A percentile compares a stretch with the other conserved stretches of the same genome.
Conservation (phyloP, 495 filamentous ascomycete genomes). For the Cudoniella acicularis region DNA sequence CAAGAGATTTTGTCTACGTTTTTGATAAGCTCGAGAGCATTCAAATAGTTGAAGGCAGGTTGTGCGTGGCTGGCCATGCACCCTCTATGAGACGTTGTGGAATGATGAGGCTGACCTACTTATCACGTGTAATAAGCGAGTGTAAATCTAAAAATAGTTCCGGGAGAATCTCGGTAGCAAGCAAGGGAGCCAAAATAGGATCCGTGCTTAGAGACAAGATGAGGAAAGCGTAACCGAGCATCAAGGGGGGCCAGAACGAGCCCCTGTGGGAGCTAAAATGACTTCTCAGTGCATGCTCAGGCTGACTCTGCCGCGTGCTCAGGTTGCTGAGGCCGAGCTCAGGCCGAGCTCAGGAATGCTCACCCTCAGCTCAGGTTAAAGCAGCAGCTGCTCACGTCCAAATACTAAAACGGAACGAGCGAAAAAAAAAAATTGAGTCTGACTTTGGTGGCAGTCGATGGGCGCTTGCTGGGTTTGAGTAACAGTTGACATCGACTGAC, state of each 20-base stretch:
- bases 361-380: not conserved
- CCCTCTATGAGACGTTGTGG: no score
- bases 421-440: constrained; percentile 1
- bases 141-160: no score
- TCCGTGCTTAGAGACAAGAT: no score
- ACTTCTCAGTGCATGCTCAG: not conserved
- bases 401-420: constrained; percentile 1
- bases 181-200: not conserved
- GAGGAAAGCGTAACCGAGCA: constrained; percentile 1
- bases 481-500: no score
- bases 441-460: not conserved
- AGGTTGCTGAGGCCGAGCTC: constrained; percentile 2
- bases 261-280: not conserved
- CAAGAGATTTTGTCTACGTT: no score
- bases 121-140: no score
- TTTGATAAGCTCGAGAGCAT: no score
- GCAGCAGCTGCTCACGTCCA: not conserved
- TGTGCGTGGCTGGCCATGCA: no score
- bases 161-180: no score
- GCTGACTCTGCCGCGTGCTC: not conserved
- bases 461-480: no score
- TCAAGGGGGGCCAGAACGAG: not conserved
- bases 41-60: no score
- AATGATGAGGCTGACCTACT: no score
- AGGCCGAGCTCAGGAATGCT: not conserved